Evolutionary conservation across 1,139 yeast genomes (phyloP), one percentile per base, ranked within the genome.

Genomic region (Blastobotrys arbuscula): DNA sequence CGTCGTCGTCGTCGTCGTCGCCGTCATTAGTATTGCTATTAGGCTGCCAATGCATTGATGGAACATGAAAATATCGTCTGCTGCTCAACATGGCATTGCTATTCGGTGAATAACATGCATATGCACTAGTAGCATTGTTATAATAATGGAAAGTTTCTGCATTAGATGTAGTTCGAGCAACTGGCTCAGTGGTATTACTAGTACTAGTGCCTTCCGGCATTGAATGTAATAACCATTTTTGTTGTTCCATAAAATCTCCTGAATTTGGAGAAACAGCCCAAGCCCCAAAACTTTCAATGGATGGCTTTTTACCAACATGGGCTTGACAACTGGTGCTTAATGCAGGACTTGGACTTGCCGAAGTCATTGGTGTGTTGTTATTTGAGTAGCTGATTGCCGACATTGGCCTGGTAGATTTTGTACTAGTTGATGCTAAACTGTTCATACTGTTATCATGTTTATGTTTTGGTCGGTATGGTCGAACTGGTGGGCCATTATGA

Each of bases 161-260:
- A 19, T 23, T 39, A 5, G 42, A 39, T 2, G 43, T 40, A 16
- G 43, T 28, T 23, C 34, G 6, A 13, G 43, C 35, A 26, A 34
- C 13, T 7, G 43, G 15, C 15, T n/a, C 42, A 13, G 42, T 15
- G 9, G 26, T n/a, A 16, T 15, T 23, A 15, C 34, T n/a, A n/a
- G 6, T 24, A 19, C 6, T 12, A 21, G 15, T n/a, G 20, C n/a
- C 45, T 12, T 39, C 44, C 7, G 48, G 39, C n/a, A 36, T 36
- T 6, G 49, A 45, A 33, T 49, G 46, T 38, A 57, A 38, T 23
- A 58, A 53, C 61, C 60, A 57, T 24, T 53, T 47, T 48, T 58
- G 61, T 40, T 57, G 59, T 43, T 58, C 61, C 37, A 57, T 50
- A 36, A 58, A 58, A 34, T 56, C 47, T 6, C 35, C 59, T 12